A percentile compares a stretch with the other conserved stretches of the same genome.
phyloP scores from a whole-genome alignment of 1,284 basidiomycete genomes.

The Ustilago vetiveriae region DNA sequence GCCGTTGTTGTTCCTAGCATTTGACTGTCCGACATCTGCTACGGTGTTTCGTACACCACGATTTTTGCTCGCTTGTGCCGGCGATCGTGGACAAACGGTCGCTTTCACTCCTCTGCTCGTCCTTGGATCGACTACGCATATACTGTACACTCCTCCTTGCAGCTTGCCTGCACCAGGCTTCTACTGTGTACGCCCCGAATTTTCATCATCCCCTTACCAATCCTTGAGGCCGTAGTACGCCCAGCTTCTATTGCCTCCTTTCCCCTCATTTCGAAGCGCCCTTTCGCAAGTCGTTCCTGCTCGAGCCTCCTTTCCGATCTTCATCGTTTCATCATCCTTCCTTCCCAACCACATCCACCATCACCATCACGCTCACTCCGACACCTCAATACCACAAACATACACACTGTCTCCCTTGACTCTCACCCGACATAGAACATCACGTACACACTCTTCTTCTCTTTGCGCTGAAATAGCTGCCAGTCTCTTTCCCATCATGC shows the following conservation, averaged over 20 bases:
- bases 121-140: too few relatives aligned
- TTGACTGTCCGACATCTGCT: not conserved
- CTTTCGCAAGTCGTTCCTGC: not conserved
- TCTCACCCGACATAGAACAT: too few relatives aligned
- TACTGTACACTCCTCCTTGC: too few relatives aligned
- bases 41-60: too few relatives aligned
- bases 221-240: not conserved
- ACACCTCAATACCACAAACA: too few relatives aligned
- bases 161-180: too few relatives aligned
- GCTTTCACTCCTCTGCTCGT: too few relatives aligned
- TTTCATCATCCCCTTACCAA: constrained; percentile 1
- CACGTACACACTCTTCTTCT: too few relatives aligned
- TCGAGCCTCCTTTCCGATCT: not conserved
- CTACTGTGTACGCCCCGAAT: not conserved
- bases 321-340: not conserved
- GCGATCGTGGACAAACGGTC: too few relatives aligned
- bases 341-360: constrained; percentile 2
- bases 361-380: too few relatives aligned
- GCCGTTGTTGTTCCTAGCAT: not conserved
- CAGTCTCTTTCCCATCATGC: constrained; percentile 6
- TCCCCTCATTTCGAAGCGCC: not conserved
- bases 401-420: too few relatives aligned
- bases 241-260: constrained; percentile 2
- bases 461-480: constrained; percentile 27
- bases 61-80: too few relatives aligned